phyloP scores from a whole-genome alignment of 2,329 filamentous ascomycete genomes.

The Cladosporium oxysporum region DNA sequence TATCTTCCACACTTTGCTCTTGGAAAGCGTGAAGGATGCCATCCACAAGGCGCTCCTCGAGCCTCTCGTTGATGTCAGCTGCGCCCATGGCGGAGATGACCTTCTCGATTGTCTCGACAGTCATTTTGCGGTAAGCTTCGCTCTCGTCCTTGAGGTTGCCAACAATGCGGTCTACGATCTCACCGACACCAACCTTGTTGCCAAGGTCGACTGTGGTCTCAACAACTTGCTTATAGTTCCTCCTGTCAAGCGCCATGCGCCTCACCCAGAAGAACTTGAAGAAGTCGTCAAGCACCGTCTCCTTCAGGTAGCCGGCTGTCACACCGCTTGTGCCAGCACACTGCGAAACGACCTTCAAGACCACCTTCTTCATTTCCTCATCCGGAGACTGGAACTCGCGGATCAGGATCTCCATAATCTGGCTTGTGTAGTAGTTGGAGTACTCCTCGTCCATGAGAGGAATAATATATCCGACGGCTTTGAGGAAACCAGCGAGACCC shows the following conservation, averaged over 20 bases:
- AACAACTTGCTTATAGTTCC: slow-evolving; percentile 96
- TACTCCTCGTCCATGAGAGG: slow-evolving; percentile 99
- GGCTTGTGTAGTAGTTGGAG: slow-evolving; percentile 96
- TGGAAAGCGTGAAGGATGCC: slow-evolving; percentile 96
- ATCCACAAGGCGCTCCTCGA: slow-evolving; percentile 93
- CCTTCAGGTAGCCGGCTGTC: slow-evolving; percentile 90
- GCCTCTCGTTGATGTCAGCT: slow-evolving; percentile 86
- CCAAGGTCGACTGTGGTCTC: slow-evolving; percentile 97
- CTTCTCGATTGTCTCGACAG: slow-evolving; percentile 96
- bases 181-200: slow-evolving; percentile 94
- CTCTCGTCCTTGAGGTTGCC: slow-evolving; percentile 97
- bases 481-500: slow-evolving; percentile 90
- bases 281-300: slow-evolving; percentile 91
- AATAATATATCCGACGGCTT: slow-evolving; percentile 97
- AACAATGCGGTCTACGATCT: slow-evolving; percentile 91
- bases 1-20: slow-evolving; percentile 94
- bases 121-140: slow-evolving; percentile 98
- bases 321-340: slow-evolving; percentile 94
- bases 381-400: slow-evolving; percentile 96
- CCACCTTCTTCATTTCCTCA: slow-evolving; percentile 99
- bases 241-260: slow-evolving; percentile 93
- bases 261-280: slow-evolving; percentile 99
- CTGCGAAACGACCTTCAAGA: slow-evolving; percentile 94
- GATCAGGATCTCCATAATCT: slow-evolving; percentile 98
- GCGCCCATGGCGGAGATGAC: slow-evolving; percentile 89